Base-by-base conservation (phyloP, 495 filamentous ascomycete species). In the Tuber magnatum region DNA sequence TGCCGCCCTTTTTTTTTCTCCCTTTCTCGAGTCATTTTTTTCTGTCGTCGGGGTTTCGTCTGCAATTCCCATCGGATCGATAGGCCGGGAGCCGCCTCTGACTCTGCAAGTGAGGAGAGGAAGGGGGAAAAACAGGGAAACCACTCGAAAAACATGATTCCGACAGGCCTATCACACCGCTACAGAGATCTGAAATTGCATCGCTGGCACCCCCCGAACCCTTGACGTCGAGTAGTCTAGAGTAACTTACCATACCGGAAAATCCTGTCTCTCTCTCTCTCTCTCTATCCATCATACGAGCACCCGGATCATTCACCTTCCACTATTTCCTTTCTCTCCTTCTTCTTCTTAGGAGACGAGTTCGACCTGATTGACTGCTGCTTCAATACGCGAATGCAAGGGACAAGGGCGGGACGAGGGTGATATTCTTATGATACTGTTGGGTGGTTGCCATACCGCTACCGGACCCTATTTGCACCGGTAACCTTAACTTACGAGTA, bases 121-220 rank as follows among this genome's bases (percentile, higher is more conserved):
- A 8, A 42, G 22, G 10, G 35, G 41, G 28, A 41, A 70, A 77
- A 77, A 68, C 76, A 77, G 56, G 76, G 76, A 78, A 78, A 48
- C 28, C 74, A 74, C 73, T 28, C 2, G n/a, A 32, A 32, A 32
- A 14, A n/a, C n/a, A n/a, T 4, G 51, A 61, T 43, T 10, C 41
- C 41, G 8, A 12, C 28, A 16, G 51, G n/a, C n/a, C n/a, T 7
- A 61, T n/a, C n/a, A n/a, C n/a, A n/a, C n/a, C n/a, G n/a, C n/a
- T n/a, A n/a, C n/a, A n/a, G n/a, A n/a, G n/a, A n/a, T n/a, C 51
- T 16, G 51, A 6, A 61, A 32, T 61, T 61, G 51, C 51, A 61
- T 61, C 22, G 51, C 51, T 56, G 51, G 51, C 51, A 56, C 51
- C 51, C 48, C 51, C 51, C 51, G 12, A 61, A 61, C 12, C 16